A percentile compares a stretch with the other conserved stretches of the same genome.
Evolutionary conservation across 345 rosid species (phyloP).

Genomic region (Hypericum perforatum): DNA sequence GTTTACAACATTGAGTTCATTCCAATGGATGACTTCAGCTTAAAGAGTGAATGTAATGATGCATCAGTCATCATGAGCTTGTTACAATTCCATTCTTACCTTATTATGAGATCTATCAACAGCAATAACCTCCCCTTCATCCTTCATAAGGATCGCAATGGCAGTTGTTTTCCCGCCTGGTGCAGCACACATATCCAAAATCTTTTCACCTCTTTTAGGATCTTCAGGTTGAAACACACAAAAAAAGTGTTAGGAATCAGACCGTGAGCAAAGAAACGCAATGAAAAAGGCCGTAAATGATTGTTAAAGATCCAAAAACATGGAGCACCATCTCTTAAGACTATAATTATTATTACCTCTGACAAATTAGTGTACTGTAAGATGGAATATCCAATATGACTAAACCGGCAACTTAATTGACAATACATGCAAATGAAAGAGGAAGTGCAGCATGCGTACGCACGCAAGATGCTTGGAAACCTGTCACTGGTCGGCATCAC

Average conservation of each 20-base stretch:
- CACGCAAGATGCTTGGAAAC: too few species aligned
- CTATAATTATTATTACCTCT: background rate
- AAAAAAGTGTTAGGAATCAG: conserved; percentile 1
- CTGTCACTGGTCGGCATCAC: too few species aligned
- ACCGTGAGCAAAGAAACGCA: conserved; percentile 1
- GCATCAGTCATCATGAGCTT: background rate
- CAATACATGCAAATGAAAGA: too few species aligned
- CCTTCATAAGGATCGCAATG: conserved; percentile 78
- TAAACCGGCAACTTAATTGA: too few species aligned
- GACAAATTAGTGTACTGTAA: background rate
- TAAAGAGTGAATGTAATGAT: background rate
- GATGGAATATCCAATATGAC: too few species aligned
- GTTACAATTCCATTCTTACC: conserved; percentile 26
- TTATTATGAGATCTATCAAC: conserved; percentile 95
- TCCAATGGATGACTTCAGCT: background rate
- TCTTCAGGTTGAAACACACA: conserved; percentile 29
- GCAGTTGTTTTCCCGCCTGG: conserved; percentile 99
- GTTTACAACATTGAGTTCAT: too few species aligned
- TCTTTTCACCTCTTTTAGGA: conserved; percentile 88
- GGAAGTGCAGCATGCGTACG: too few species aligned
- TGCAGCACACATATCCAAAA: conserved; percentile 98
- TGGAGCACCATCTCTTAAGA: background rate
- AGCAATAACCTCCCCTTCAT: conserved; percentile 88
- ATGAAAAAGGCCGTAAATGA: background rate
- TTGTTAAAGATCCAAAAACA: background rate